Base-by-base conservation (phyloP, 371 early-diverging fungal species). In the Capniomyces stellatus region DNA sequence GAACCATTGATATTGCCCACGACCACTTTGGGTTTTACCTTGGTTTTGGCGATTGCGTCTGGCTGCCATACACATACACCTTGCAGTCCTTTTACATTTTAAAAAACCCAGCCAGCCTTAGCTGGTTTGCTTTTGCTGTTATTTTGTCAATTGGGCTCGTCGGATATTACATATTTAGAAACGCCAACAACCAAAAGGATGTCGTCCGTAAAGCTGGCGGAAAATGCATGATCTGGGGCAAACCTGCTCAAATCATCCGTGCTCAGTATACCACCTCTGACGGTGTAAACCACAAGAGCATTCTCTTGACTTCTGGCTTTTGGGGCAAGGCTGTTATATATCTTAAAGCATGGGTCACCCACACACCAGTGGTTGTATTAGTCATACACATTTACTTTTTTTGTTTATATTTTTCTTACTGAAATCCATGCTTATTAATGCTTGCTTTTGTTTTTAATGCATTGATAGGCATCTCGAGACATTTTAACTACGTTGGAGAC, bases 21-120 rank as follows among this genome's bases (percentile, higher is more conserved):
- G 96, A 93, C 62, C 91, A 92, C 0, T 92, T 93, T 71, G 93
- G 96, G 29, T 88, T 75, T 64, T 87, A 90, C 85, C 73, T 91
- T 29, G 73, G 77, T 15, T 87, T 82, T 65, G 89, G 91, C 40
- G 77, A 89, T 62, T 59, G 86, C 29, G 80, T 78, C 29, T 91
- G 89, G 85, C 79, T 93, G 25, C 92, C 92, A 6, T 89, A 92
- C 71, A 79, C 82, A 54, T 94, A 86, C 68, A 89, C 21, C 87
- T 90, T 70, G 79, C 92, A 2, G 75, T 89, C 28, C 91, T 84
- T 64, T 76, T 94, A 56, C 68, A 82, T 18, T 61, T 79, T 51
- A 68, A 70, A 61, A 89, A 88, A 2, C 54, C 64, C 19, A 66
- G 75, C 56, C 60, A 82, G 39, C 69, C 70, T 18, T 48, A 57